Evolutionary conservation across 2,329 filamentous ascomycete species (phyloP).

Genomic region (Aspergillus ochraceus): DNA sequence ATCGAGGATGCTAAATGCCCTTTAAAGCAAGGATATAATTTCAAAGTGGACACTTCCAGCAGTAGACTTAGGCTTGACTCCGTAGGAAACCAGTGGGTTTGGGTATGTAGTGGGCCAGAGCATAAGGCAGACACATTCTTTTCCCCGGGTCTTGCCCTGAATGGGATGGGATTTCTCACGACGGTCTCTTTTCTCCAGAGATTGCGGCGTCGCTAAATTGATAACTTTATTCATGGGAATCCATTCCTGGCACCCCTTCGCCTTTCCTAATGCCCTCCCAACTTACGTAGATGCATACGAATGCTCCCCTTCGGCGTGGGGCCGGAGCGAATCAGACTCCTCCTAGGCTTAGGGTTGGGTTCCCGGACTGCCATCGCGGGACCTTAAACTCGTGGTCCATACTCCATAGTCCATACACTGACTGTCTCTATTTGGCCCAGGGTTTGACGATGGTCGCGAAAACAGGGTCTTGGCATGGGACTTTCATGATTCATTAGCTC

Average conservation of each 20-base stretch:
- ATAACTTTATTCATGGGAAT: conserved; percentile 4
- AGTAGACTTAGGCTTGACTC: too few relatives aligned
- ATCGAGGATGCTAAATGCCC: not conserved
- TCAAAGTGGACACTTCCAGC: too few relatives aligned
- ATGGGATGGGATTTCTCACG: not conserved
- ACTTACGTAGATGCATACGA: conserved; percentile 27
- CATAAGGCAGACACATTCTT: conserved; percentile 7
- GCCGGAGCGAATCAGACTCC: not conserved
- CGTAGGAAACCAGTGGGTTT: not conserved
- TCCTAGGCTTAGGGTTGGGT: not conserved
- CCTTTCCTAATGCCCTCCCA: not conserved
- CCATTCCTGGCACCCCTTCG: too few relatives aligned
- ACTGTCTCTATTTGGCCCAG: not conserved
- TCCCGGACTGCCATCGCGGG: not conserved
- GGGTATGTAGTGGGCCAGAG: not conserved
- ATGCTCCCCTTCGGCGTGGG: conserved; percentile 17
- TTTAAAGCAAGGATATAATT: not conserved
- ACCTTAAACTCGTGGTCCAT: not conserved
- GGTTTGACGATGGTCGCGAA: not conserved
- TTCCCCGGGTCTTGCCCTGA: not conserved
- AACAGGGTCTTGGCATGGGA: not conserved
- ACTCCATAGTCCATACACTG: not conserved
- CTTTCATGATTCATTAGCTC: not conserved
- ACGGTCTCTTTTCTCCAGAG: not conserved
- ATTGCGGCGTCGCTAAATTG: conserved; percentile 5